Evolutionary conservation across 2,329 filamentous ascomycete genomes (phyloP).

Genomic region (Talaromyces sp.): DNA sequence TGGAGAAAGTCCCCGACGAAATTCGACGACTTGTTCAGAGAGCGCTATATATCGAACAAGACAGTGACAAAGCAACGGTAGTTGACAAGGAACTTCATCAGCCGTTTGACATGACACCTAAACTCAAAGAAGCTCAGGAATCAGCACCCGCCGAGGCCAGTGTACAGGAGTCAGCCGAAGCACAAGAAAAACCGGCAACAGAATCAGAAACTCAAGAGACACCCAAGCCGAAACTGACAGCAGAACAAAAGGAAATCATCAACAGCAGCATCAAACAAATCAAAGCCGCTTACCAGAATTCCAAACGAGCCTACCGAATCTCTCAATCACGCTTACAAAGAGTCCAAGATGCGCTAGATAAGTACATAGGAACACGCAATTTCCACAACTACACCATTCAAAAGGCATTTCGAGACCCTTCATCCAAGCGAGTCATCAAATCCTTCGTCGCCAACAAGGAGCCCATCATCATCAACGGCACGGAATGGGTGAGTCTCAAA

Average conservation of each 20-base stretch:
- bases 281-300: slow-evolving; percentile 73
- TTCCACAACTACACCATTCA: slow-evolving; percentile 98
- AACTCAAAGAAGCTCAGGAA: background rate
- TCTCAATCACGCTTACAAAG: slow-evolving; percentile 64
- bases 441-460: slow-evolving; percentile 73
- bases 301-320: slow-evolving; percentile 81
- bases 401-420: slow-evolving; percentile 74
- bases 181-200: background rate
- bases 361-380: slow-evolving; percentile 79
- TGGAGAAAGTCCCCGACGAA: slow-evolving; percentile 43
- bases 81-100: slow-evolving; percentile 18
- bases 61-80: slow-evolving; percentile 21
- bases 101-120: slow-evolving; percentile 5
- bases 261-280: slow-evolving; percentile 65
- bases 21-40: slow-evolving; percentile 38
- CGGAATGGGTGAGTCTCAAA: slow-evolving; percentile 91
- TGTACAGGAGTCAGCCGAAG: slow-evolving; percentile 6
- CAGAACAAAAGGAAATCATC: slow-evolving; percentile 44
- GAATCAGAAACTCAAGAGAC: background rate
- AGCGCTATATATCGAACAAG: slow-evolving; percentile 36
- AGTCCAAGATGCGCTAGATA: slow-evolving; percentile 67
- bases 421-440: slow-evolving; percentile 84
- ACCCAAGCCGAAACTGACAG: slow-evolving; percentile 18
- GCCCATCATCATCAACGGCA: slow-evolving; percentile 81
- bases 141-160: slow-evolving; percentile 1